A percentile compares a stretch with the other conserved stretches of the same genome.
Evolutionary conservation across 441 rosid genomes (phyloP).

Genomic region (Adansonia rubrostipa): DNA sequence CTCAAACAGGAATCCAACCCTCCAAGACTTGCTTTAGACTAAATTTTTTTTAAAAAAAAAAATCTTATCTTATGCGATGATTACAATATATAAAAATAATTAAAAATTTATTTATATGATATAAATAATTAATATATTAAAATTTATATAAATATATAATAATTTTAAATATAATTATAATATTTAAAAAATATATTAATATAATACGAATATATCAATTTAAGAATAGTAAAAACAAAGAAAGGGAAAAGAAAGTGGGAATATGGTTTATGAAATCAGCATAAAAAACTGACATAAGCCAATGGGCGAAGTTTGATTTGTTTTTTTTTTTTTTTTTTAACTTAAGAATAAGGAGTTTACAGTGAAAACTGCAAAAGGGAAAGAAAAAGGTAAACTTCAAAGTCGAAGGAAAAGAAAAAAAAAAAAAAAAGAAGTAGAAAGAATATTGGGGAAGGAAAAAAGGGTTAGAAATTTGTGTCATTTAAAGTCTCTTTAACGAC

Average conservation of each 20-base stretch:
- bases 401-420: slow-evolving; percentile 32
- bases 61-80: background rate
- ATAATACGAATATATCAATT: too few relatives aligned
- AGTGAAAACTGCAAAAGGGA: slow-evolving; percentile 38
- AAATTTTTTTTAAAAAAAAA: background rate
- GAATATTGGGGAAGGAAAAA: slow-evolving; percentile 26
- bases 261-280: slow-evolving; percentile 39
- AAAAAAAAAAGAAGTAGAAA: slow-evolving; percentile 2
- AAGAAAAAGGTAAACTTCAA: slow-evolving; percentile 34
- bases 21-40: slow-evolving; percentile 28
- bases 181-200: too few relatives aligned
- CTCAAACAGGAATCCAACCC: slow-evolving; percentile 37
- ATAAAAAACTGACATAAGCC: slow-evolving; percentile 43
- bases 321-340: background rate
- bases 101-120: too few relatives aligned
- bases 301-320: slow-evolving; percentile 28
- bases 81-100: too few relatives aligned
- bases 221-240: background rate
- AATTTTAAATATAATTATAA: too few relatives aligned
- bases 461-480: slow-evolving; percentile 58
- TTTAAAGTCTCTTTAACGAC: slow-evolving; percentile 53
- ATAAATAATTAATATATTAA: too few relatives aligned
- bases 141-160: too few relatives aligned
- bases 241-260: slow-evolving; percentile 13
- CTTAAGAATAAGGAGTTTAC: background rate